A percentile compares a stretch with the other conserved stretches of the same genome.
Evolutionary conservation across 179 eudicot genomes (phyloP).

Genomic region (Nepenthes alata): DNA sequence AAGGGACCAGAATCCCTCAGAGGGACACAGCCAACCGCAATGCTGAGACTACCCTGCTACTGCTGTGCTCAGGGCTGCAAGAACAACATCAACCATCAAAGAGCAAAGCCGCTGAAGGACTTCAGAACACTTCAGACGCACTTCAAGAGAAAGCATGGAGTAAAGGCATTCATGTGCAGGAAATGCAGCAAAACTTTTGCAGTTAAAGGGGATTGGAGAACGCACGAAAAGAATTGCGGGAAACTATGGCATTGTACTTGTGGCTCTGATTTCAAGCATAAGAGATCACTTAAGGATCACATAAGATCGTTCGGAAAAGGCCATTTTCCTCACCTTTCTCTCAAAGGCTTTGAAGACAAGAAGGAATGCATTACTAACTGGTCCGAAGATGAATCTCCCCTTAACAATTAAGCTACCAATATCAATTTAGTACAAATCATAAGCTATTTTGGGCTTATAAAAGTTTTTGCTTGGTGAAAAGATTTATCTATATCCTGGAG

Average conservation of each 20-base stretch:
- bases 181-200: slow-evolving; percentile 16
- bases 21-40: slow-evolving; percentile 18
- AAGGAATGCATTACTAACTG: neutral
- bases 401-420: too few relatives aligned
- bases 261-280: slow-evolving; percentile 22
- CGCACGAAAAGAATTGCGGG: slow-evolving; percentile 23
- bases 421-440: too few relatives aligned
- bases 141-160: slow-evolving; percentile 18
- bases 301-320: slow-evolving; percentile 15
- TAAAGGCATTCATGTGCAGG: slow-evolving; percentile 14
- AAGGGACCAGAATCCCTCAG: slow-evolving; percentile 19
- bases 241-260: slow-evolving; percentile 19
- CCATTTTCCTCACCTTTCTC: slow-evolving; percentile 4
- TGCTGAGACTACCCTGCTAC: slow-evolving; percentile 19
- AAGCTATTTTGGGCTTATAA: too few relatives aligned
- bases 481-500: too few relatives aligned
- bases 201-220: slow-evolving; percentile 21
- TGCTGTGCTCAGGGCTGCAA: slow-evolving; percentile 19
- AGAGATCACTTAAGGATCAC: slow-evolving; percentile 21
- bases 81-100: slow-evolving; percentile 20
- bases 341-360: neutral
- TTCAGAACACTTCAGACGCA: slow-evolving; percentile 21
- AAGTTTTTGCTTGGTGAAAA: too few relatives aligned
- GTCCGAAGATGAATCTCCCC: too few relatives aligned
- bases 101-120: slow-evolving; percentile 18